A percentile compares a stretch with the other conserved stretches of the same genome.
Conservation (phyloP, 495 filamentous ascomycete genomes). For the Aspergillus funiculosus region DNA sequence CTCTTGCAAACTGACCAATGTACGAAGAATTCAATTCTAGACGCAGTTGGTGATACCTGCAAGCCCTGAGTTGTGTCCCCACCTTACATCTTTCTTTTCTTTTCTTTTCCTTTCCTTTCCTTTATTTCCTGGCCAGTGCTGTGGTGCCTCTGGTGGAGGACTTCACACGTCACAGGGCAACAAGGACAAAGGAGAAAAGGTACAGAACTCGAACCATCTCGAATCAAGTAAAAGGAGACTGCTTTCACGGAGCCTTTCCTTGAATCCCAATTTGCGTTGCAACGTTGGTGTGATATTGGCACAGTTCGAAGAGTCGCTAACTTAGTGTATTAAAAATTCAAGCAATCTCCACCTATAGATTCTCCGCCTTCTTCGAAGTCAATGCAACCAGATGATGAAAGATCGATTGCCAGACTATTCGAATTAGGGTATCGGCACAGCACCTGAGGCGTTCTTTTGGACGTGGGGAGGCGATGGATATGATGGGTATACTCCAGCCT, state of each 20-base stretch:
- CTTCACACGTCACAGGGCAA: not conserved
- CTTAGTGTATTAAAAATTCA: slow-evolving; percentile 15
- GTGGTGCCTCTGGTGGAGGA: slow-evolving; percentile 2
- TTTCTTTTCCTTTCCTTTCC: slow-evolving; percentile 2
- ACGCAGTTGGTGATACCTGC: slow-evolving; percentile 39
- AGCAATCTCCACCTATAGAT: slow-evolving; percentile 22
- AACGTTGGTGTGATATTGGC: slow-evolving; percentile 22
- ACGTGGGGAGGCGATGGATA: not conserved
- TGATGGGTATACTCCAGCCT: slow-evolving; percentile 9
- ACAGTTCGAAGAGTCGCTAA: slow-evolving; percentile 19
- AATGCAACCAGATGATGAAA: slow-evolving; percentile 8
- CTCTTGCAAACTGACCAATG: slow-evolving; percentile 16
- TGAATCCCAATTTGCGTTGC: not conserved
- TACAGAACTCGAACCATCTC: slow-evolving; percentile 4
- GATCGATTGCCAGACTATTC: slow-evolving; percentile 7
- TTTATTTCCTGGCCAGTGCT: slow-evolving; percentile 1
- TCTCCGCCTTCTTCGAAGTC: slow-evolving; percentile 9
- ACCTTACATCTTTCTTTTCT: slow-evolving; percentile 4
- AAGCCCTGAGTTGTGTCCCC: slow-evolving; percentile 9
- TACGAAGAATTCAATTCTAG: slow-evolving; percentile 13
- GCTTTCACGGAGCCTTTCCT: not conserved
- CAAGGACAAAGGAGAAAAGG: not conserved
- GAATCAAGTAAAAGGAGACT: slow-evolving; percentile 6
- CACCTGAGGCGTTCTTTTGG: slow-evolving; percentile 9
- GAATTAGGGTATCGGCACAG: slow-evolving; percentile 8